A percentile compares a stretch with the other conserved stretches of the same genome.
Conservation (phyloP, 352 stramenopile species). For the Phytophthora sansomeana region DNA sequence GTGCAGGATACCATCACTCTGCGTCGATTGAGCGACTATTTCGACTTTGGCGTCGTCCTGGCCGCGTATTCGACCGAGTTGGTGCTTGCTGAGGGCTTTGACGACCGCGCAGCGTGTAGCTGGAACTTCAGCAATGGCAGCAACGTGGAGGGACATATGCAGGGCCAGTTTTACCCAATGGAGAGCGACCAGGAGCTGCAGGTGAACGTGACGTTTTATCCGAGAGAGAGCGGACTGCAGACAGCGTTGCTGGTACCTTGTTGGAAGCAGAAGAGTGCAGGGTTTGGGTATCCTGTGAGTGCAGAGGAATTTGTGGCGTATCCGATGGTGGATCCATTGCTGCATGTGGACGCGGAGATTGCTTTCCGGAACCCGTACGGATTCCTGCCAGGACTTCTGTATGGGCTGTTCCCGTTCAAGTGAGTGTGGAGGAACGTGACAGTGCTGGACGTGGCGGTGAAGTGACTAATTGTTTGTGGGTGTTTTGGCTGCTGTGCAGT, state of each 20-base stretch:
- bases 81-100: constrained; percentile 46
- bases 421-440: constrained; percentile 39
- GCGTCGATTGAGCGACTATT: constrained; percentile 76
- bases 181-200: constrained; percentile 48
- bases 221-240: constrained; percentile 60
- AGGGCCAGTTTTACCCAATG: constrained; percentile 67
- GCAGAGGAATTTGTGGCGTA: constrained; percentile 73
- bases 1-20: constrained; percentile 77
- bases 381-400: constrained; percentile 82
- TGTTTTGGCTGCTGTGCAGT: constrained; percentile 40
- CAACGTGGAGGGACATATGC: constrained; percentile 53
- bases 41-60: constrained; percentile 78
- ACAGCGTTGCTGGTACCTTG: constrained; percentile 76
- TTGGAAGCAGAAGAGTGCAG: constrained; percentile 86
- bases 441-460: constrained; percentile 1
- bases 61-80: constrained; percentile 65
- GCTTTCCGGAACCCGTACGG: constrained; percentile 86
- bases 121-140: constrained; percentile 64
- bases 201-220: constrained; percentile 62
- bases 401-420: constrained; percentile 88
- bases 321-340: constrained; percentile 75
- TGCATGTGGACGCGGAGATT: constrained; percentile 67
- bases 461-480: constrained; percentile 15
- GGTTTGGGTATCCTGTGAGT: constrained; percentile 82
- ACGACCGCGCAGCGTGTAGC: constrained; percentile 64